phyloP scores from a whole-genome alignment of 1,284 basidiomycete genomes.

The Porphyrellus sp. region DNA sequence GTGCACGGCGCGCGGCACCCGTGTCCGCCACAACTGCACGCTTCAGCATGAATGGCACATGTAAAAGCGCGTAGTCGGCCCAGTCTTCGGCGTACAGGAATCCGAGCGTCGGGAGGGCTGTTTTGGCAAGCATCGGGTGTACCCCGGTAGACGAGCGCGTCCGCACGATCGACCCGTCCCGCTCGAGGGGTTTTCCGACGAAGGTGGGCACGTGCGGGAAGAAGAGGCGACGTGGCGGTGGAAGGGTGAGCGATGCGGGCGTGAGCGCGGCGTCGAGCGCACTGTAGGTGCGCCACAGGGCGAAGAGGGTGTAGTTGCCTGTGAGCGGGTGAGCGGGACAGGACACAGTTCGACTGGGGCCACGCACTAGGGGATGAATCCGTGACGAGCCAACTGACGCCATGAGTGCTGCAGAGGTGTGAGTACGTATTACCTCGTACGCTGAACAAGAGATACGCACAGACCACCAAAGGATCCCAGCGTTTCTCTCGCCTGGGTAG shows the following conservation, averaged over 20 bases:
- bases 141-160: conserved; percentile 53
- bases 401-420: conserved; percentile 43
- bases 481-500: conserved; percentile 46
- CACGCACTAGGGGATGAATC: conserved; percentile 48
- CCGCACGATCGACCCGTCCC: conserved; percentile 46
- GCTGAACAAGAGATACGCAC: conserved; percentile 36
- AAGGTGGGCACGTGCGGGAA: conserved; percentile 65
- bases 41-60: conserved; percentile 69
- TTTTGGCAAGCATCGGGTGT: conserved; percentile 59
- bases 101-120: conserved; percentile 69
- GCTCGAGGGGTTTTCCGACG: conserved; percentile 48
- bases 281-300: conserved; percentile 77
- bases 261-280: conserved; percentile 59
- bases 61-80: conserved; percentile 66
- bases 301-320: conserved; percentile 73
- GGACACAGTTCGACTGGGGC: background rate
- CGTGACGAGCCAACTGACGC: conserved; percentile 54
- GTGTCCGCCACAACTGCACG: conserved; percentile 76
- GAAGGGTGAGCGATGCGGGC: conserved; percentile 50
- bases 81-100: conserved; percentile 73
- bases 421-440: background rate
- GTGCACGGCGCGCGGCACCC: conserved; percentile 52
- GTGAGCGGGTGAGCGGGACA: conserved; percentile 3
- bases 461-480: conserved; percentile 57
- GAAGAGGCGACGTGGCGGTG: conserved; percentile 68